Evolutionary conservation across 2,329 filamentous ascomycete genomes (phyloP), one percentile per base, ranked within the genome.

Genomic region (Aspergillus aculeatinus): DNA sequence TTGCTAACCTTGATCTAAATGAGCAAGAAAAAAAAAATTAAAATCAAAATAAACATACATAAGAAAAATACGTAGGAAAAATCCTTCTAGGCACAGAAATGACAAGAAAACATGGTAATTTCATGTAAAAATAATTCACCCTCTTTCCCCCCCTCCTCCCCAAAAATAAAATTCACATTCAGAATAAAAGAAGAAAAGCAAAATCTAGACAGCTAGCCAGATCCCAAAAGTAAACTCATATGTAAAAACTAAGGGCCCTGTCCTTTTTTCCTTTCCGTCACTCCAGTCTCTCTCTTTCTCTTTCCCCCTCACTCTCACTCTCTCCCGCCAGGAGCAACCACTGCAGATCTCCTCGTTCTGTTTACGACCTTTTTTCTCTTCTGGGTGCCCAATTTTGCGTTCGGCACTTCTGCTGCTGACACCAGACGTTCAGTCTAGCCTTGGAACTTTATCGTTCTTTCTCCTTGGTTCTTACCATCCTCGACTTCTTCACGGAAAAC

Each of bases 331-430:
- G 39, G 16, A 44, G 39, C 27, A 53, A 44, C 47, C 39, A 44
- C 60, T 60, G 65, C 65, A 66, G 65, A 67, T 66, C 64, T 65
- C 60, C 62, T 66, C 59, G 27, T 48, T 48, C 53, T 47, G 59
- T 64, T 59, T 65, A 51, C 58, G 51, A 55, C 50, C 51, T 44
- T 53, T 53, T 60, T 55, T n/a, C 47, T 58, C 57, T 53, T 57
- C 56, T n/a, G 14, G 27, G 53, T 31, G 53, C 44, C 53, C 53
- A 48, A 48, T 55, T 55, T 55, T 55, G 31, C 33, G 49, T 33
- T 51, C 48, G 48, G 47, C 35, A 33, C 49, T 60, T 29, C 27
- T 52, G 33, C 31, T 39, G 39, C 49, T 44, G 12, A 14, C 39
- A 16, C 47, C 52, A 39, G 53, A 23, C 39, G 6, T 44, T 19